These are phyloP conservation scores for Turnera subulata DNA, from an alignment of 345 rosid species.

Conservation along the genomic window DNA sequence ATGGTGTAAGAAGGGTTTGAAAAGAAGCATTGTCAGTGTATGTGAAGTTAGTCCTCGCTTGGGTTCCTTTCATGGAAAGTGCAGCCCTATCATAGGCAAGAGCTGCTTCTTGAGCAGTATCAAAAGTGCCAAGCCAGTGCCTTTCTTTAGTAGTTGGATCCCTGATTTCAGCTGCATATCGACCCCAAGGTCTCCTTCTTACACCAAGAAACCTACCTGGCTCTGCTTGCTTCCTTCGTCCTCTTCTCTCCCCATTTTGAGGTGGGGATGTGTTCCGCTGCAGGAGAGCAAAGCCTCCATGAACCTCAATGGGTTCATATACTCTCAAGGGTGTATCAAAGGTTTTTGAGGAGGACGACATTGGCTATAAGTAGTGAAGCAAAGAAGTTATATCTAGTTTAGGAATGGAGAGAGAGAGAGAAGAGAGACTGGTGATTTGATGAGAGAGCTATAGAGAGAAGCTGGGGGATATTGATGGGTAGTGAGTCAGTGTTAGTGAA, in stretches of 20 bases:
- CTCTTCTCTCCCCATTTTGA: slow-evolving; percentile 59
- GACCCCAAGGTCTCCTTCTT: slow-evolving; percentile 90
- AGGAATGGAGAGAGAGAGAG: background rate
- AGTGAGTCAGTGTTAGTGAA: background rate
- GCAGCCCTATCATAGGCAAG: slow-evolving; percentile 98
- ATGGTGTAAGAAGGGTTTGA: slow-evolving; percentile 46
- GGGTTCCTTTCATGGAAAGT: slow-evolving; percentile 88
- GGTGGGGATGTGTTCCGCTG: slow-evolving; percentile 53
- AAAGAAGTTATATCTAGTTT: background rate
- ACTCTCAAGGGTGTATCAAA: slow-evolving; percentile 23
- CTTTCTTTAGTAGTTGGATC: slow-evolving; percentile 97
- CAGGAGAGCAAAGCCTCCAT: slow-evolving; percentile 42
- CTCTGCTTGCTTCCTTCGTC: slow-evolving; percentile 76
- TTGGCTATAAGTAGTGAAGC: slow-evolving; percentile 3
- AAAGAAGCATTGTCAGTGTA: slow-evolving; percentile 46
- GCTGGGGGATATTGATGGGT: background rate
- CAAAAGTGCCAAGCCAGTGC: slow-evolving; percentile 97
- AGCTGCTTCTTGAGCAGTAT: slow-evolving; percentile 97
- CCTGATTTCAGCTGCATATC: slow-evolving; percentile 94
- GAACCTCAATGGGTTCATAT: slow-evolving; percentile 28
- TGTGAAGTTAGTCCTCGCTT: slow-evolving; percentile 84
- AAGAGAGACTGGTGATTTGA: slow-evolving; percentile 1
- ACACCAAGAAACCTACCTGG: slow-evolving; percentile 93
- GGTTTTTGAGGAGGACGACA: slow-evolving; percentile 31
- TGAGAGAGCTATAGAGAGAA: background rate